A percentile compares a stretch with the other conserved stretches of the same genome.
These are phyloP conservation scores for Vachellia pachyceras DNA, from an alignment of 306 rosid genomes.

Conservation along the genomic window DNA sequence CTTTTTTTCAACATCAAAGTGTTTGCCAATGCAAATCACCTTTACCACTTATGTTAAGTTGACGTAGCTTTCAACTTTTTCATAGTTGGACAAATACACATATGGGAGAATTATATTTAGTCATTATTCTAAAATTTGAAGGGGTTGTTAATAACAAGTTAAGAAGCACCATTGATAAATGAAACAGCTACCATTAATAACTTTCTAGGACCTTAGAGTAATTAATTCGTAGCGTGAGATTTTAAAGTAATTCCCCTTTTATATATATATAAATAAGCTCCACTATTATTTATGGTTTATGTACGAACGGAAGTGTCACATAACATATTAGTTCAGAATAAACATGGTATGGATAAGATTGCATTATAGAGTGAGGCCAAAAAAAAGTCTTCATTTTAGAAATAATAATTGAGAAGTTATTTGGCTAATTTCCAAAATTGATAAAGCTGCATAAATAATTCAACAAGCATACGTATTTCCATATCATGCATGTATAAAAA, in stretches of 20 bases:
- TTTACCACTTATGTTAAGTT: neutral
- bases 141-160: no score
- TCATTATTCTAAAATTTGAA: no score
- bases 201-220: no score
- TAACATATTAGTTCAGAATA: neutral
- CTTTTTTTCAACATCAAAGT: no score
- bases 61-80: neutral
- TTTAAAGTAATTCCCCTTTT: no score
- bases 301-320: neutral
- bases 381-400: neutral
- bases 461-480: neutral
- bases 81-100: neutral
- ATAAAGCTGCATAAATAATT: neutral
- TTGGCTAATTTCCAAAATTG: neutral
- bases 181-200: no score
- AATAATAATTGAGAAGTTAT: neutral
- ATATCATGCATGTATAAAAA: neutral
- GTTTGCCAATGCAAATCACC: neutral
- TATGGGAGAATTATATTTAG: no score
- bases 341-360: no score
- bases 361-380: neutral
- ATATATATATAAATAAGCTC: no score
- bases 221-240: no score
- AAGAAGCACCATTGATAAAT: no score
- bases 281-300: neutral